A percentile compares a stretch with the other conserved stretches of the same genome.
Evolutionary conservation across 495 filamentous ascomycete species (phyloP).

Genomic region (Venustampulla echinocandica): DNA sequence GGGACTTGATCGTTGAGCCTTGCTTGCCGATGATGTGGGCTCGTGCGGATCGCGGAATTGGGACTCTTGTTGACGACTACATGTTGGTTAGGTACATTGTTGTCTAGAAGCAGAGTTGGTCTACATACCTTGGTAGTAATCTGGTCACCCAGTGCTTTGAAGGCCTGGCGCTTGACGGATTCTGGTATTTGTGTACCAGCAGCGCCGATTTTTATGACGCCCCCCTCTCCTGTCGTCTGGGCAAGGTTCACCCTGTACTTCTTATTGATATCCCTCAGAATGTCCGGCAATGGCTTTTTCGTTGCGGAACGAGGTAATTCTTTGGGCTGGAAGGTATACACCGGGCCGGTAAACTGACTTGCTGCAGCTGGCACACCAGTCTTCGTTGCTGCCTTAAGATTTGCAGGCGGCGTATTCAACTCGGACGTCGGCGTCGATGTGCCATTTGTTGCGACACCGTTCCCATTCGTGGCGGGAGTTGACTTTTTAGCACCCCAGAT

Average conservation of each 20-base stretch:
- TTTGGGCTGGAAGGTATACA: neutral
- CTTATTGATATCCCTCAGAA: slow-evolving; percentile 79
- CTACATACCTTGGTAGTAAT: slow-evolving; percentile 69
- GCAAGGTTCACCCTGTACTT: slow-evolving; percentile 79
- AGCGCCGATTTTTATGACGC: slow-evolving; percentile 67
- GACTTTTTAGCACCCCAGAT: slow-evolving; percentile 61
- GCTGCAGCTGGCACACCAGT: slow-evolving; percentile 38
- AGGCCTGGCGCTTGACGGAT: slow-evolving; percentile 48
- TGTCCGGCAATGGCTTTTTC: slow-evolving; percentile 76
- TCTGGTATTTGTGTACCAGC: slow-evolving; percentile 70
- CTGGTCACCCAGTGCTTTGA: slow-evolving; percentile 77
- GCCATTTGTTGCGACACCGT: slow-evolving; percentile 33
- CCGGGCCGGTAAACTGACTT: slow-evolving; percentile 8
- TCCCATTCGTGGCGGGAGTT: slow-evolving; percentile 33
- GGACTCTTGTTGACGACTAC: slow-evolving; percentile 63
- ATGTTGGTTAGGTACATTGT: slow-evolving; percentile 10
- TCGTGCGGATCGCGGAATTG: slow-evolving; percentile 73
- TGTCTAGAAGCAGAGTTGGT: neutral
- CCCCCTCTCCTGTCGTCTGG: slow-evolving; percentile 57
- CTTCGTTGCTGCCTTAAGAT: slow-evolving; percentile 13
- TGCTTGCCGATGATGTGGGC: slow-evolving; percentile 85
- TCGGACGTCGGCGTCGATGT: slow-evolving; percentile 45
- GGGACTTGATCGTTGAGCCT: slow-evolving; percentile 79
- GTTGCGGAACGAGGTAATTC: slow-evolving; percentile 42
- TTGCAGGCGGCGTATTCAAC: slow-evolving; percentile 26